Evolutionary conservation across 2,329 filamentous ascomycete genomes (phyloP), one percentile per base, ranked within the genome.

Genomic region (Monilinia vaccinii-corymbosi): DNA sequence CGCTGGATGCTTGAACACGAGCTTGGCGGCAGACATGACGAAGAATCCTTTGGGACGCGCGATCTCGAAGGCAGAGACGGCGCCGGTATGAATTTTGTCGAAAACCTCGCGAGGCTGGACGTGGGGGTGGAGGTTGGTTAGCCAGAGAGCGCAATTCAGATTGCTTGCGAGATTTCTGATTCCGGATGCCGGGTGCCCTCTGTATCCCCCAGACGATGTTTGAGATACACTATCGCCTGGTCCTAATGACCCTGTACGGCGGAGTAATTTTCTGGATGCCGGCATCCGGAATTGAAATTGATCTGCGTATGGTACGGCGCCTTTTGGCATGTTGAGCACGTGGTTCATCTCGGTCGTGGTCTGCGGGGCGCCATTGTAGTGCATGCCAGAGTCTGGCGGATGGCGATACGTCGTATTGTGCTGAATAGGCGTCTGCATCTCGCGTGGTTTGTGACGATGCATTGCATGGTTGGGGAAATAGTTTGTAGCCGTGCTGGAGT

Each of bases 391-490:
- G 11, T 14, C 34, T 36, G 2, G 34, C 1, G 5, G 9, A 36
- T 14, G 3, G 10, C 21, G 50, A 31, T 4, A 1, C 4, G 8
- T 9, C 0, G 9, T 6, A n/a, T 31, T 8, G 10, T 38, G 18
- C 6, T 21, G 6, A 5, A 13, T 10, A 0, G 36, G 11, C 16
- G 1, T 18, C 14, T 5, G 6, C 23, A 6, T 8, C 28, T 21
- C 18, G 0, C 1, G 8, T 16, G 10, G 2, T 6, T 5, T 14
- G 2, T n/a, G 16, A 4, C 9, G 23, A 2, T 10, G 4, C 4
- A 5, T 52, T 3, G 5, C 11, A 3, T 14, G 3, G 13, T 31
- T 6, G 4, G 2, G 6, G 6, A 14, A 8, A 2, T 1, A 4
- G 4, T 10, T 4, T 1, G 7, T 8, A 2, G 36, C 36, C 9